phyloP scores from a whole-genome alignment of 352 stramenopile species.

The Globisporangium okanoganense region DNA sequence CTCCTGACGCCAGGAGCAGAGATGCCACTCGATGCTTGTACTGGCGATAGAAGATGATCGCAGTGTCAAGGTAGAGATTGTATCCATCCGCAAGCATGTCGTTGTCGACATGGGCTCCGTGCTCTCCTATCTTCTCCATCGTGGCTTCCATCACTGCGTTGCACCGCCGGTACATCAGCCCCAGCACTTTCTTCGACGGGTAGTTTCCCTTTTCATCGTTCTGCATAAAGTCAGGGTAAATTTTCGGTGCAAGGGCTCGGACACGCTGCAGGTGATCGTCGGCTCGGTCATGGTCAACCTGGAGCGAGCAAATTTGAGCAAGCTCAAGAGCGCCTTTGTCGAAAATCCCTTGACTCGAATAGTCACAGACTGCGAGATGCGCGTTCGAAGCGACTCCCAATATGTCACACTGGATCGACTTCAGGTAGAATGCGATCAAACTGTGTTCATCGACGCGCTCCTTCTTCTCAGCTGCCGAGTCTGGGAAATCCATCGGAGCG shows the following conservation, averaged over 20 bases:
- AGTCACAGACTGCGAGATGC: conserved; percentile 66
- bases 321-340: conserved; percentile 44
- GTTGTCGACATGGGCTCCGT: conserved; percentile 33
- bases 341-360: conserved; percentile 39
- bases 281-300: conserved; percentile 63
- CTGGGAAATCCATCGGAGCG: conserved; percentile 43
- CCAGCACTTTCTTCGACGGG: conserved; percentile 64
- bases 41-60: conserved; percentile 49
- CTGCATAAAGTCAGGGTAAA: conserved; percentile 82
- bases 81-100: conserved; percentile 53
- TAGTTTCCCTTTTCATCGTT: conserved; percentile 65
- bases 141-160: conserved; percentile 46
- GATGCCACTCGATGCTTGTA: conserved; percentile 56
- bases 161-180: conserved; percentile 69
- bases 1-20: conserved; percentile 61
- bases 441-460: conserved; percentile 36
- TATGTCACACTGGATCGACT: conserved; percentile 69
- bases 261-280: conserved; percentile 59
- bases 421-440: conserved; percentile 70
- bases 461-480: conserved; percentile 18
- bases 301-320: conserved; percentile 59
- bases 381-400: conserved; percentile 75
- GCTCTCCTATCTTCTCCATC: conserved; percentile 21
- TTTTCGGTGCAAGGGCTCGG: conserved; percentile 37
- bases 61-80: conserved; percentile 33